Evolutionary conservation across 352 stramenopile genomes (phyloP).

Genomic region (Phytophthora podocarpi): DNA sequence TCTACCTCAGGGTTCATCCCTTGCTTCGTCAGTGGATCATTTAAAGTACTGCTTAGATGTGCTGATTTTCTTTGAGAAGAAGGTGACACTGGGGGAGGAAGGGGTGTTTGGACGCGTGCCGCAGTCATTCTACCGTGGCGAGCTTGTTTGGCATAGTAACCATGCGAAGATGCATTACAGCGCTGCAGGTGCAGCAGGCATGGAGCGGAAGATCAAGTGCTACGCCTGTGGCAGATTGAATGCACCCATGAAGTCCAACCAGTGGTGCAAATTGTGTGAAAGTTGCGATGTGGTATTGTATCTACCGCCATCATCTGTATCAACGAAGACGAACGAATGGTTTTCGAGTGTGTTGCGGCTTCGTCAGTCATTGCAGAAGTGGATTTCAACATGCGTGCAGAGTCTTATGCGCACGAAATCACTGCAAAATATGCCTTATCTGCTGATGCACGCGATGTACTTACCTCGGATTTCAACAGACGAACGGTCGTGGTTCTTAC

Average conservation of each 20-base stretch:
- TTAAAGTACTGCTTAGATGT: constrained; percentile 87
- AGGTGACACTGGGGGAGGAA: constrained; percentile 74
- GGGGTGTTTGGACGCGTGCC: constrained; percentile 73
- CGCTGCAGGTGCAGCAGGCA: constrained; percentile 32
- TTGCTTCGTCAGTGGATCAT: constrained; percentile 71
- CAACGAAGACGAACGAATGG: constrained; percentile 82
- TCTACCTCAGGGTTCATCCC: constrained; percentile 46
- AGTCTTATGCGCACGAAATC: constrained; percentile 65
- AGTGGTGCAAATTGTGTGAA: constrained; percentile 80
- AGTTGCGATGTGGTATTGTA: constrained; percentile 80
- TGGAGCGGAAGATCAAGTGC: constrained; percentile 72
- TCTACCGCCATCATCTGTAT: constrained; percentile 77
- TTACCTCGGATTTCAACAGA: constrained; percentile 78
- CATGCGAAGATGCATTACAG: constrained; percentile 40
- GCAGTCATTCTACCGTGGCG: constrained; percentile 77
- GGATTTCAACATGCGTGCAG: constrained; percentile 75
- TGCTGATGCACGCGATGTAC: constrained; percentile 89
- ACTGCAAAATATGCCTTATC: constrained; percentile 79
- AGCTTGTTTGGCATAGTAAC: constrained; percentile 70
- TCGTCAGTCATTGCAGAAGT: constrained; percentile 79
- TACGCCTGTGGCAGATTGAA: constrained; percentile 79
- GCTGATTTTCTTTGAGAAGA: constrained; percentile 88
- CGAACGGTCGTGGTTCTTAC: constrained; percentile 79
- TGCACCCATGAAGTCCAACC: constrained; percentile 60
- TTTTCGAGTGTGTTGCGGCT: constrained; percentile 77